Evolutionary conservation across 2,329 filamentous ascomycete genomes (phyloP), one percentile per base, ranked within the genome.

Genomic region (Fulvia fulva): DNA sequence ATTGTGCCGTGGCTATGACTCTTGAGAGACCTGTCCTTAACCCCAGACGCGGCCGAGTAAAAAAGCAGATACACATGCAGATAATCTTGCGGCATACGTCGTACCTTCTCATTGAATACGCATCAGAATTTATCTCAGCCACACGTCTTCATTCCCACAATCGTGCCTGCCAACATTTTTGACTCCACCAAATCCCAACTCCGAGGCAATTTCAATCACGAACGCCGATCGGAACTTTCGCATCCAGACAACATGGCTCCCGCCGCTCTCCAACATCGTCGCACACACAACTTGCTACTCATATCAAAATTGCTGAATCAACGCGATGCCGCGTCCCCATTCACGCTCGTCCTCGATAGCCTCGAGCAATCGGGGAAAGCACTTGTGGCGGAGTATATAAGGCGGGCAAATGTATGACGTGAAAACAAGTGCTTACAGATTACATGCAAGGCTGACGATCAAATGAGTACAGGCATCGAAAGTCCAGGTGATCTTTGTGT

Each of bases 301-400:
- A 86, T 96, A 56, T 89, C 91, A 63, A 92, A 91, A 70, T 79
- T 96, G 1, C 80, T 96, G 63, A 90, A 87, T 69, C 79, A 90
- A 56, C 83, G 90, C 62, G 89, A 94, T 73, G 86, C 85, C 57
- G 86, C 88, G 14, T 96, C 91, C 51, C 93, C 93, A 2, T 85
- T 97, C 68, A 97, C 92, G 0, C 78, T 97, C 25, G 76, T 97
- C 2, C 80, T 96, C 57, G 93, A 97, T 74, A 90, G 82, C 32
- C 79, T 97, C 28, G 91, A 96, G 75, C 91, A 96, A 75, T 85
- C 87, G 25, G 89, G 86, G 6, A 81, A 79, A 28, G 86, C 87
- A 0, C 76, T 96, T 3, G 63, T 93, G 1, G 76, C 78, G 19
- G 91, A 96, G 73, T 90, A 93, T 73, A 83, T 89, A 55, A 78